A percentile compares a stretch with the other conserved stretches of the same genome.
Evolutionary conservation across 345 rosid species (phyloP).

Genomic region (Alliaria petiolata): DNA sequence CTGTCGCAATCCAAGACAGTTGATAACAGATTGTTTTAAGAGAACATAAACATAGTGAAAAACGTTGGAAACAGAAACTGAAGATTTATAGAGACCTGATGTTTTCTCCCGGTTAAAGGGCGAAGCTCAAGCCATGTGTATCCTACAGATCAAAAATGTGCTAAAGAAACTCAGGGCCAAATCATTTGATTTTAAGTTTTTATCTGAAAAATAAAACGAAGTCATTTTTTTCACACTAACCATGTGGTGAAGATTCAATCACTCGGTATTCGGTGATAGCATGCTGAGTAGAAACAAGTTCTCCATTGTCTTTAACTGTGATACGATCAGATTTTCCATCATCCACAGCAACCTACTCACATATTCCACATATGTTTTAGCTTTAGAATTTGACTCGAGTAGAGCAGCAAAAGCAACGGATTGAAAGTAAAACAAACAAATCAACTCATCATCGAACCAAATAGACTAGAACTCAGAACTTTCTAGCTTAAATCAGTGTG

Average conservation of each 20-base stretch:
- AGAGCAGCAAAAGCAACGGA: background rate
- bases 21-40: background rate
- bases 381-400: background rate
- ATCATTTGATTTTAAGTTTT: background rate
- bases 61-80: background rate
- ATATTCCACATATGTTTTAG: background rate
- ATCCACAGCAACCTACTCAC: constrained; percentile 60
- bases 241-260: constrained; percentile 51
- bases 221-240: constrained; percentile 39
- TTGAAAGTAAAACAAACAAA: background rate
- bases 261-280: constrained; percentile 80
- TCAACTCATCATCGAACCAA: background rate
- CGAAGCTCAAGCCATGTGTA: constrained; percentile 79
- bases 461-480: background rate
- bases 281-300: constrained; percentile 53
- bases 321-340: constrained; percentile 86
- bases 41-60: background rate
- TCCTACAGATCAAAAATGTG: constrained; percentile 43
- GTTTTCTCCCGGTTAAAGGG: constrained; percentile 90
- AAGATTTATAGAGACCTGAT: constrained; percentile 52
- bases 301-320: constrained; percentile 46
- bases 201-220: background rate
- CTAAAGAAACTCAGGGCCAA: background rate
- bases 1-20: constrained; percentile 37
- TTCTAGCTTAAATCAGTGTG: background rate